Evolutionary conservation across 1,139 yeast genomes (phyloP).

Genomic region (Hyphopichia buzzinii): DNA sequence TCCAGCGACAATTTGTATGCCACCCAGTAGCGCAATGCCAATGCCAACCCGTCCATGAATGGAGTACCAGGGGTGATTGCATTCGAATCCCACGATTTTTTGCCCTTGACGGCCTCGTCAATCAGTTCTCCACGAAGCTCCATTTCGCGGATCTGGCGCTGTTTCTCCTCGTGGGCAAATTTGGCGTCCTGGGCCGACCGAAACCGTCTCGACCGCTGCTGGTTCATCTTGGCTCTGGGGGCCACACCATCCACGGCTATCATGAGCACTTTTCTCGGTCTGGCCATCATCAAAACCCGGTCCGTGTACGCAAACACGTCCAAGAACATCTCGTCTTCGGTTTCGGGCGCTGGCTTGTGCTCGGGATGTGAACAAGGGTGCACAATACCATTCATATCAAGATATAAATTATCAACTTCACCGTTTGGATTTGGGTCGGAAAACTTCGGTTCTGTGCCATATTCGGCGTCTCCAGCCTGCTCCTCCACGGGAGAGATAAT

Average conservation of each 20-base stretch:
- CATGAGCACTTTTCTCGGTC: conserved; percentile 88
- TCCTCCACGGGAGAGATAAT: conserved; percentile 88
- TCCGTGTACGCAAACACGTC: conserved; percentile 90
- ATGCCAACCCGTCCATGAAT: conserved; percentile 87
- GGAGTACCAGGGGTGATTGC: conserved; percentile 99
- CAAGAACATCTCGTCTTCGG: conserved; percentile 92
- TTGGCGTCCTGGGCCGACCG: conserved; percentile 93
- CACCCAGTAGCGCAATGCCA: conserved; percentile 83
- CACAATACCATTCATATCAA: conserved; percentile 97
- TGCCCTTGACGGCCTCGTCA: conserved; percentile 60
- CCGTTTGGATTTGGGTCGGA: conserved; percentile 89
- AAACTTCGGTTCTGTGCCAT: conserved; percentile 58
- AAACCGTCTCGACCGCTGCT: conserved; percentile 93
- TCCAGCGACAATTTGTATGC: conserved; percentile 83
- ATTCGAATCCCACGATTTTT: conserved; percentile 80
- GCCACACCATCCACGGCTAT: conserved; percentile 99
- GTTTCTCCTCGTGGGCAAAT: conserved; percentile 60
- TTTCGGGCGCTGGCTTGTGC: conserved; percentile 87
- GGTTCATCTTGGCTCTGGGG: conserved; percentile 98
- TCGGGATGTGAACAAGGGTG: conserved; percentile 98
- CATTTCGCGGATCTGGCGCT: conserved; percentile 47
- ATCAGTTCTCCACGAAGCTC: conserved; percentile 63
- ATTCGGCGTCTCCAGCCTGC: conserved; percentile 54
- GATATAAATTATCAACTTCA: conserved; percentile 83
- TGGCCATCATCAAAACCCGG: conserved; percentile 84